phyloP scores from a whole-genome alignment of 495 filamentous ascomycete genomes.

The Penicillium dipodomyicola region DNA sequence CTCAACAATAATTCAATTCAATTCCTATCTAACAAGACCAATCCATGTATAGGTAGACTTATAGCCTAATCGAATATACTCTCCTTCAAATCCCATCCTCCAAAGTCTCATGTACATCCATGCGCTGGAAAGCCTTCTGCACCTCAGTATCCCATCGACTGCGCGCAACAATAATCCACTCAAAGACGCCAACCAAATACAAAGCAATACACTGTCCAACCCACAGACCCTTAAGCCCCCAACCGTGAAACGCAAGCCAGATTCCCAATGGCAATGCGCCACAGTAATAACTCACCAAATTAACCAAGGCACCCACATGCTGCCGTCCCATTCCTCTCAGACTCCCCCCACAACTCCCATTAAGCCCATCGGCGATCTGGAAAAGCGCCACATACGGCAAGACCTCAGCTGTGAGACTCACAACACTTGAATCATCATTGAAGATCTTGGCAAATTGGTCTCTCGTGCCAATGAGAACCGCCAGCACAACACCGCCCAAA shows the following conservation, averaged over 20 bases:
- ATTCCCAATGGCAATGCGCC: constrained; percentile 82
- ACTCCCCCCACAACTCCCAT: constrained; percentile 80
- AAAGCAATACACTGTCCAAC: constrained; percentile 87
- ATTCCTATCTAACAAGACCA: too few species aligned
- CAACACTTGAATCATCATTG: constrained; percentile 73
- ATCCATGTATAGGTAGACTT: too few species aligned
- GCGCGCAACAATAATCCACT: constrained; percentile 77
- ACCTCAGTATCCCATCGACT: constrained; percentile 82
- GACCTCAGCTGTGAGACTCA: constrained; percentile 75
- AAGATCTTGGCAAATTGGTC: constrained; percentile 80
- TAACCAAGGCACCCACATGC: constrained; percentile 85
- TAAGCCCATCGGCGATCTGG: constrained; percentile 88
- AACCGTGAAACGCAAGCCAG: constrained; percentile 84
- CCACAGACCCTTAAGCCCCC: constrained; percentile 84
- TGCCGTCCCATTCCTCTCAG: constrained; percentile 85
- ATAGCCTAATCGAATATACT: neutral
- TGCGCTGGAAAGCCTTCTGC: constrained; percentile 67
- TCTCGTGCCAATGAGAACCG: constrained; percentile 68
- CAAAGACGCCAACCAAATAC: constrained; percentile 74
- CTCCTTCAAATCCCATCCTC: constrained; percentile 34
- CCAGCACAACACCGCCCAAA: constrained; percentile 67
- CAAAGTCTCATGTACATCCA: constrained; percentile 59
- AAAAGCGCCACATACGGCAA: constrained; percentile 91
- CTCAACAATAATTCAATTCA: neutral
- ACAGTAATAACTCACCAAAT: constrained; percentile 84